phyloP scores from a whole-genome alignment of 2,329 filamentous ascomycete genomes.

The Trichoderma semiorbis region DNA sequence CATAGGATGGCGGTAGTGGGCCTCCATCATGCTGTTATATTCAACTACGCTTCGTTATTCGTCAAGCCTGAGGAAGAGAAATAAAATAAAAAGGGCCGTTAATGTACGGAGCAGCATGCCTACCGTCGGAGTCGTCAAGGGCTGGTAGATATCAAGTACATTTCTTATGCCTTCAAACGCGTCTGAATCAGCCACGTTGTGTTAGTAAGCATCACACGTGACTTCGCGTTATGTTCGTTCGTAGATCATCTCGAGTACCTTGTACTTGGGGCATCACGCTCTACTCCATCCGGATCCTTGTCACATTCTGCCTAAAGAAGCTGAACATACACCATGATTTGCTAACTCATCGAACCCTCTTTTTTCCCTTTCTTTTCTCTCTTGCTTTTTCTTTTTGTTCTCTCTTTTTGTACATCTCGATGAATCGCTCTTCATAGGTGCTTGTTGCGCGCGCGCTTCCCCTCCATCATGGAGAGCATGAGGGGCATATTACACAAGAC shows the following conservation, averaged over 20 bases:
- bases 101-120: background rate
- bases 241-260: background rate
- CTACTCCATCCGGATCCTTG: background rate
- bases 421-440: background rate
- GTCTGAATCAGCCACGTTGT: background rate
- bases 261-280: background rate
- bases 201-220: background rate
- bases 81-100: background rate
- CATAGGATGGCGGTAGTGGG: background rate
- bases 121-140: background rate
- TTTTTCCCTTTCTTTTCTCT: background rate
- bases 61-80: background rate
- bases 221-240: background rate
- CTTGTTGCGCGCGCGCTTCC: background rate
- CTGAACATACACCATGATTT: background rate
- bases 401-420: background rate
- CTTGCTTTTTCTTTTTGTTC: background rate
- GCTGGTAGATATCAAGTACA: background rate
- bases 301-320: background rate
- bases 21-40: background rate
- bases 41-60: background rate
- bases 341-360: background rate
- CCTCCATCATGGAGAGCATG: slow-evolving; percentile 38
- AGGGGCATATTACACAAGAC: slow-evolving; percentile 47
- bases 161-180: background rate